Conservation (phyloP, 1,284 basidiomycete species). For the Puccinia triticina region DNA sequence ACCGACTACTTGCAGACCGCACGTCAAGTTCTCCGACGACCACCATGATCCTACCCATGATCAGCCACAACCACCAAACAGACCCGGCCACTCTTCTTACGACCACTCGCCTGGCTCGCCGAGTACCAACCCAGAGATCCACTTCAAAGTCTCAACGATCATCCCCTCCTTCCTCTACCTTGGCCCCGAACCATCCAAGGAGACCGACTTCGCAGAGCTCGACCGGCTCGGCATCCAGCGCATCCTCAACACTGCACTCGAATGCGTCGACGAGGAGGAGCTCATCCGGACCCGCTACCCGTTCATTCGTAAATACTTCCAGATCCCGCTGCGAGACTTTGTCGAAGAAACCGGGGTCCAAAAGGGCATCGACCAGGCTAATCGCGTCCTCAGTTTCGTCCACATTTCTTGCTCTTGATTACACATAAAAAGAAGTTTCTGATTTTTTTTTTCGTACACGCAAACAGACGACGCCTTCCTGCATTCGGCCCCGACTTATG, state of each 20-base stretch:
- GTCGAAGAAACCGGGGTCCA: constrained; percentile 90
- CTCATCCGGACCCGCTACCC: constrained; percentile 60
- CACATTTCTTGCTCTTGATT: constrained; percentile 8
- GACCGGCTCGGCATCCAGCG: constrained; percentile 76
- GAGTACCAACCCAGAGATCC: constrained; percentile 45
- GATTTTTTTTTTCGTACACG: too few relatives aligned
- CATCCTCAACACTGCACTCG: constrained; percentile 86
- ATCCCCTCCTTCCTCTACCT: constrained; percentile 86
- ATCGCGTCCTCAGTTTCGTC: constrained; percentile 73
- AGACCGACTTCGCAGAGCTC: constrained; percentile 75
- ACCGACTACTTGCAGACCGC: too few relatives aligned
- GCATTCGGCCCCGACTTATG: constrained; percentile 84
- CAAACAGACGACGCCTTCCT: constrained; percentile 80
- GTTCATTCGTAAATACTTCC: constrained; percentile 73
- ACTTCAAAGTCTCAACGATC: constrained; percentile 80
- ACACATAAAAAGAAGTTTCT: background rate
- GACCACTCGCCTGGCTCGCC: constrained; percentile 17
- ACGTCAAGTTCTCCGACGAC: background rate
- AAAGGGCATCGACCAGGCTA: constrained; percentile 79
- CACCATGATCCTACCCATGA: background rate
- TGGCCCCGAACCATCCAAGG: constrained; percentile 79
- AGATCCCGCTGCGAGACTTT: constrained; percentile 88
- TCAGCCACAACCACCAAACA: background rate
- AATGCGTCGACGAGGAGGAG: constrained; percentile 77
- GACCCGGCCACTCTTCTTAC: background rate